Conservation (phyloP, 2,329 filamentous ascomycete species). For the Penicillium corylophilum region DNA sequence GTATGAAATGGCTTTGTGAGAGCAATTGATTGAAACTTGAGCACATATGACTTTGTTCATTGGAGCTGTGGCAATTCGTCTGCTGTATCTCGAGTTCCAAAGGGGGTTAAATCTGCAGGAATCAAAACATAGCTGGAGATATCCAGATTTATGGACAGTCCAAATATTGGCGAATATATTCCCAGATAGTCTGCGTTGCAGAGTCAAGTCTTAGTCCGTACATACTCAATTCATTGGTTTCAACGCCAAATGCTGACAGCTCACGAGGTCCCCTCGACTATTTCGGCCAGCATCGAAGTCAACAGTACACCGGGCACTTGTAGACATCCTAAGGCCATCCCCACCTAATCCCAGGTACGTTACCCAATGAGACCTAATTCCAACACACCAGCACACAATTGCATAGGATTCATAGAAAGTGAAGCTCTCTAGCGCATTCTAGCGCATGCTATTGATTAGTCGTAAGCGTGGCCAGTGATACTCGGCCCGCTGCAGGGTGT, state of each 20-base stretch:
- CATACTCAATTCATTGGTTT: not conserved
- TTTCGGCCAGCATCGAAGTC: not conserved
- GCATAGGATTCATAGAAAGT: not conserved
- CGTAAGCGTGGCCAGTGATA: conserved; percentile 15
- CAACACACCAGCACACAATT: not conserved
- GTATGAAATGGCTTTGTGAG: no score
- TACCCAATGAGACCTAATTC: not conserved
- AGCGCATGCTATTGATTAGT: conserved; percentile 1
- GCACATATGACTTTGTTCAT: no score
- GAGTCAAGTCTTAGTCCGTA: not conserved
- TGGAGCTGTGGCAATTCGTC: not conserved
- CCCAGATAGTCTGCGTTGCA: not conserved
- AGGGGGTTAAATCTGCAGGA: no score
- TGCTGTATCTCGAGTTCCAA: no score
- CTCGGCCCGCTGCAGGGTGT: conserved; percentile 20
- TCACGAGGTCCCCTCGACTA: not conserved
- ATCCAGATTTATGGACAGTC: not conserved
- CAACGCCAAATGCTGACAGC: not conserved
- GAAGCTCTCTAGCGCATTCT: not conserved
- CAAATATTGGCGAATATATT: not conserved
- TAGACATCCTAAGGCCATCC: not conserved
- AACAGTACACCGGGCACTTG: conserved; percentile 1
- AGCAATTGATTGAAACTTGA: no score
- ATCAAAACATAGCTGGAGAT: not conserved
- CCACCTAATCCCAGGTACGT: conserved; percentile 32